These are phyloP conservation scores for Cladosporium sphaerospermum DNA, from an alignment of 2,329 filamentous ascomycete species.

Conservation along the genomic window DNA sequence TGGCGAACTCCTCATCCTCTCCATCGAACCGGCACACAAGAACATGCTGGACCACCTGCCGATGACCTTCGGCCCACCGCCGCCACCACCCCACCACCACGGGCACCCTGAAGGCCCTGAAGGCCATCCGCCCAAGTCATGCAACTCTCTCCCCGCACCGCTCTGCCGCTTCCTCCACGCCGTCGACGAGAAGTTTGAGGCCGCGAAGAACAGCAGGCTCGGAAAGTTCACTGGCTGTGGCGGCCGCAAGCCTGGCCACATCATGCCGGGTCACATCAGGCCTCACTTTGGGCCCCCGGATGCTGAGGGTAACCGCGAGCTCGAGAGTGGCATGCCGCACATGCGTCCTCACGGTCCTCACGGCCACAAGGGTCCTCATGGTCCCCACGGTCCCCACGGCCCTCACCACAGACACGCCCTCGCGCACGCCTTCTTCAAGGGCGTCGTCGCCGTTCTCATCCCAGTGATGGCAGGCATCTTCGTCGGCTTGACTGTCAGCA, in stretches of 20 bases:
- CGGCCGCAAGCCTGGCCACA: conserved; percentile 22
- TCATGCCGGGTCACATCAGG: conserved; percentile 24
- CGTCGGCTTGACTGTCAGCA: conserved; percentile 60
- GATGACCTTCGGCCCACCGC: conserved; percentile 14
- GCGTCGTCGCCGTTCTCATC: conserved; percentile 58
- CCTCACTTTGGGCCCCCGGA: conserved; percentile 21
- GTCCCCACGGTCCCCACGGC: conserved; percentile 29
- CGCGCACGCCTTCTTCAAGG: conserved; percentile 42
- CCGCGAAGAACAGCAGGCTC: conserved; percentile 35
- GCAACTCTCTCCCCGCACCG: conserved; percentile 35
- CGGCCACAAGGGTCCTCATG: conserved; percentile 15
- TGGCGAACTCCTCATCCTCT: conserved; percentile 50
- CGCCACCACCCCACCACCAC: conserved; percentile 21
- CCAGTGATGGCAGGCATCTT: conserved; percentile 64
- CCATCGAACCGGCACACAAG: conserved; percentile 8
- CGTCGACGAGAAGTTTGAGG: conserved; percentile 42
- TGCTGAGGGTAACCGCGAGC: conserved; percentile 7
- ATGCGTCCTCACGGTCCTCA: conserved; percentile 19
- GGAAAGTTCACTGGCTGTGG: conserved; percentile 25
- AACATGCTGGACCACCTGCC: conserved; percentile 10
- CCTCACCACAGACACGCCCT: conserved; percentile 34
- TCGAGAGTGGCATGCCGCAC: conserved; percentile 24
- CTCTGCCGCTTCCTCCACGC: conserved; percentile 53
- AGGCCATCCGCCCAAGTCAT: conserved; percentile 29
- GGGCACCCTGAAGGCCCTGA: conserved; percentile 16